Evolutionary conservation across 2,329 filamentous ascomycete species (phyloP).

Genomic region (Cladophialophora immunda): DNA sequence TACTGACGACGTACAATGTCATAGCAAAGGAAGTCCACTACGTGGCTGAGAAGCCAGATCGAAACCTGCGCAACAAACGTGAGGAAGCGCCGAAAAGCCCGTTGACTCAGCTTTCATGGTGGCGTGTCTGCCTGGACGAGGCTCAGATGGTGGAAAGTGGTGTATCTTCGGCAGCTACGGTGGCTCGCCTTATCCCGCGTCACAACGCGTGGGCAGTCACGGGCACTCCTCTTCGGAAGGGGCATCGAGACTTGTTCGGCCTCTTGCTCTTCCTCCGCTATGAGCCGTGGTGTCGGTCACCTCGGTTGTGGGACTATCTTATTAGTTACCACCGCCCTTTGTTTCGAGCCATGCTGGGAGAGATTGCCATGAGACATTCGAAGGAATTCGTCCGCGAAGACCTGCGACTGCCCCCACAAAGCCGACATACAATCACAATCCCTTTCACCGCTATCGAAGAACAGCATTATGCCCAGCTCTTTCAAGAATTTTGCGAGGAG

Average conservation of each 20-base stretch:
- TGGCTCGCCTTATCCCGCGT: constrained; percentile 81
- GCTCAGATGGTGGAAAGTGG: constrained; percentile 94
- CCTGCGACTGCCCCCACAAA: constrained; percentile 80
- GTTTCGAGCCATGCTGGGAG: constrained; percentile 74
- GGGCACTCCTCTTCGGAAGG: constrained; percentile 85
- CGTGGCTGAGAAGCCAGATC: constrained; percentile 73
- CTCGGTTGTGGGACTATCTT: constrained; percentile 73
- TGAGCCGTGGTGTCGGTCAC: constrained; percentile 74
- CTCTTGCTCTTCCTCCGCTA: constrained; percentile 82
- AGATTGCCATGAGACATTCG: constrained; percentile 81
- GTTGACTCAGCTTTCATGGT: constrained; percentile 83
- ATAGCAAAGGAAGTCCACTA: constrained; percentile 84
- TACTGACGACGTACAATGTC: constrained; percentile 71
- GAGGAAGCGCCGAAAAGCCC: constrained; percentile 76
- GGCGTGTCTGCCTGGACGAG: constrained; percentile 76
- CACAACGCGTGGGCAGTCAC: constrained; percentile 91
- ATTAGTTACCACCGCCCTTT: constrained; percentile 67
- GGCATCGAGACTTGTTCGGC: constrained; percentile 80
- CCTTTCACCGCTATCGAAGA: constrained; percentile 92
- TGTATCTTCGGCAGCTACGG: constrained; percentile 80
- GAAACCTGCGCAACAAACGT: constrained; percentile 71
- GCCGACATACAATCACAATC: constrained; percentile 84
- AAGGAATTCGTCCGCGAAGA: constrained; percentile 83
- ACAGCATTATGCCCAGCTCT: constrained; percentile 82
- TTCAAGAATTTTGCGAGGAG: constrained; percentile 76